Evolutionary conservation across 176 grass and related monocot genomes (phyloP), one percentile per base, ranked within the genome.

Genomic region (Paspalum vaginatum): DNA sequence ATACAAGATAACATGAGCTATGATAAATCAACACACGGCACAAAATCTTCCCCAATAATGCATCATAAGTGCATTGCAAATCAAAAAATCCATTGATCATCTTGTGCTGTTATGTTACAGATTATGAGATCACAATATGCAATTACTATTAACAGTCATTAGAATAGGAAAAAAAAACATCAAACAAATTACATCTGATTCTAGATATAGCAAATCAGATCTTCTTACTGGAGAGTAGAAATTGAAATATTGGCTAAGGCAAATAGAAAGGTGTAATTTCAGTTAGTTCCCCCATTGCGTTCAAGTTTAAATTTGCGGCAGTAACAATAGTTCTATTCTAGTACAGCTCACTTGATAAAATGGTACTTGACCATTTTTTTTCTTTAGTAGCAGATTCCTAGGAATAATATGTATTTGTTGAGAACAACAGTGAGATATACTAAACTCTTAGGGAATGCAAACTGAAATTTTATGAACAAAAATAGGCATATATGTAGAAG

Each of bases 1-100:
- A 78, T 77, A 79, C 52, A 89, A 85, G 51, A 80, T 63, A 70
- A 46, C 72, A 66, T 72, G 67, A 84, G 74, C 83, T 88, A 81
- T 42, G 51, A 80, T 26, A 26, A 66, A 70, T 76, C 17, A 73
- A 43, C 61, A 81, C 5, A 78, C n/a, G 82, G 71, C 68, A 68
- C 50, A 74, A 53, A 48, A 65, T 44, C 20, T 81, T 81, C 55
- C 37, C 48, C 21, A 81, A 64, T 20, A 42, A n/a, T 47, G 52
- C 27, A 83, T 60, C 5, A 50, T 11, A 59, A 84, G 9, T 74
- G 25, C 32, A 27, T 68, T 56, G 7, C 13, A 66, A 82, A 46
- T 17, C 27, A 61, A 60, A 6, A 51, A 79, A 61, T 11, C 74
- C 68, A 76, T 9, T 3, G 16, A 47, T 68, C 9, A 44, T 68